Base-by-base conservation (phyloP, 768 basidiomycete species). In the Mycena indigotica region DNA sequence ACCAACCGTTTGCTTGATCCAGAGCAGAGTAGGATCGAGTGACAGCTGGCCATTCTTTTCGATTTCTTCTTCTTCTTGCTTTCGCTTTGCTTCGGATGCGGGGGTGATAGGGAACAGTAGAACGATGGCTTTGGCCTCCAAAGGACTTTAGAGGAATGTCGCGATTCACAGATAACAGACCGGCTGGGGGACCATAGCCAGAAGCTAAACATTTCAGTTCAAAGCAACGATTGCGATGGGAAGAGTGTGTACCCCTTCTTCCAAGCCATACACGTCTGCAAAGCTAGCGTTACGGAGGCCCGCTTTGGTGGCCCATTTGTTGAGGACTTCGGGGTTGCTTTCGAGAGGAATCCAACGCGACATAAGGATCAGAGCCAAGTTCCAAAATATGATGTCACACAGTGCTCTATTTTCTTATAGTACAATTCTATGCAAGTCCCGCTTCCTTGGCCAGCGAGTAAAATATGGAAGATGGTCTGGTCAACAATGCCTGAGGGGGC, bases 1-100 rank as follows among this genome's bases (percentile, higher is more conserved):
- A 62, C 80, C 28, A 55, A 92, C 93, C 51, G 90, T 96, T 70
- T 97, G 95, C 70, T 93, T 93, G 75, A 96, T 92, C 82, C 86
- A 97, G 64, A 95, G 75, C 4, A 96, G 73, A 0, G 83, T 84
- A 4, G 83, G 80, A 64, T 91, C 85, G 3, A 91, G 66, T 0
- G 65, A 61, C 2, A 74, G 70, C 54, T 77, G 77, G 1, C 75
- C 84, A 40, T 78, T 76, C 15, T 69, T 71, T 25, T 71, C 71
- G 48, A 90, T 80, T 62, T 70, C 68, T 40, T 72, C 72, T 61
- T 94, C 92, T 60, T 93, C 90, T 44, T 76, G 73, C 39, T 76
- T 75, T 40, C 85, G 76, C 40, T 76, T 80, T 21, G 69, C 58
- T n/a, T 83, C 81, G 12, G 84, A 70, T 17, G 70, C 70, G 1